Conservation (phyloP, 805 yeast genomes). For the Starmerella ratchasimensis region DNA sequence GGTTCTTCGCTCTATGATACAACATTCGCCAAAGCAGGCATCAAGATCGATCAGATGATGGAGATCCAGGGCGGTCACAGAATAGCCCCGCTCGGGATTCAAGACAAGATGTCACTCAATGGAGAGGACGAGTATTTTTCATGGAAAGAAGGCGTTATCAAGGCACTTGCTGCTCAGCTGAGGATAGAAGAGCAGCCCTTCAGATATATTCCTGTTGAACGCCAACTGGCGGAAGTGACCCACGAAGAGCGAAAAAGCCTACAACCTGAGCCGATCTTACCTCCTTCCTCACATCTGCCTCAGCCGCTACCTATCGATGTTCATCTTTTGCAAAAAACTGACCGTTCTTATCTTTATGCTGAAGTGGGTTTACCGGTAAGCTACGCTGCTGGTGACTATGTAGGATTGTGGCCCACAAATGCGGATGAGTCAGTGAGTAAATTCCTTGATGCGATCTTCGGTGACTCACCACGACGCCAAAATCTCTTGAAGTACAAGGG, state of each 20-base stretch:
- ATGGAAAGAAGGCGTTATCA: conserved; percentile 63
- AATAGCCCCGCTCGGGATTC: conserved; percentile 53
- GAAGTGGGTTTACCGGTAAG: conserved; percentile 42
- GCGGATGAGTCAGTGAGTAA: conserved; percentile 43
- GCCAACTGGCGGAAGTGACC: neutral
- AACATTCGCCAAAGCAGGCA: conserved; percentile 51
- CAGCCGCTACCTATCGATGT: neutral
- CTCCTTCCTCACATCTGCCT: neutral
- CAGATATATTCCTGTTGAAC: conserved; percentile 44
- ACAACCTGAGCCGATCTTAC: neutral
- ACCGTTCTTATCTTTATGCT: conserved; percentile 38
- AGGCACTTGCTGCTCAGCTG: conserved; percentile 41
- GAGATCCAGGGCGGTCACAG: conserved; percentile 45
- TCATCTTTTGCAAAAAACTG: conserved; percentile 3
- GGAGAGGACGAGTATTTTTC: conserved; percentile 70
- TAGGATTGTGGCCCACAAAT: conserved; percentile 79
- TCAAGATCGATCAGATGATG: conserved; percentile 34
- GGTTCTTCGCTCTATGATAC: conserved; percentile 79
- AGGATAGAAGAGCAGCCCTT: conserved; percentile 54
- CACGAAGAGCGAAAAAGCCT: neutral
- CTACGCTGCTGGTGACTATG: conserved; percentile 75
- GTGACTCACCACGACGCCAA: conserved; percentile 27
- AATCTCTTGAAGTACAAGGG: conserved; percentile 39
- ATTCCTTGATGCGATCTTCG: conserved; percentile 43
- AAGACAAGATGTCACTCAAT: conserved; percentile 72